Conservation (phyloP, 257 asterid species). For the Mitragyna speciosa region DNA sequence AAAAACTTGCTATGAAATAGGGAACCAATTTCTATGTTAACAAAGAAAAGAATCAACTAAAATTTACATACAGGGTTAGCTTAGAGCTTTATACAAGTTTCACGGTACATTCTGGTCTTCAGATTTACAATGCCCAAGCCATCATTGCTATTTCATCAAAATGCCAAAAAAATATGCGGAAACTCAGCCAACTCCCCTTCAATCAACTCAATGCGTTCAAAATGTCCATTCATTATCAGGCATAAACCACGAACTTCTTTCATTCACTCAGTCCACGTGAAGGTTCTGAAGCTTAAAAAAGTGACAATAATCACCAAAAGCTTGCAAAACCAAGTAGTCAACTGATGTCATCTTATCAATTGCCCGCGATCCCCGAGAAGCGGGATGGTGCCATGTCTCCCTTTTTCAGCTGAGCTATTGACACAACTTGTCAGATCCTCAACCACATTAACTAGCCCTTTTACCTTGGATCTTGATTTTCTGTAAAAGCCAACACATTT, state of each 20-base stretch:
- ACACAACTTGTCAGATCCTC: constrained; percentile 29
- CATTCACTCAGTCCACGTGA: constrained; percentile 3
- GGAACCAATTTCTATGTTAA: constrained; percentile 53
- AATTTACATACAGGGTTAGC: constrained; percentile 48
- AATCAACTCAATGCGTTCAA: constrained; percentile 11
- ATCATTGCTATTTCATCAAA: constrained; percentile 16
- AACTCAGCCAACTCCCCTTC: constrained; percentile 19
- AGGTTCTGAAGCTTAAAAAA: constrained; percentile 21
- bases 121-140: constrained; percentile 31
- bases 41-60: constrained; percentile 54
- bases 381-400: constrained; percentile 19
- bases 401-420: constrained; percentile 30
- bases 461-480: constrained; percentile 19
- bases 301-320: constrained; percentile 15
- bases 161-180: constrained; percentile 11
- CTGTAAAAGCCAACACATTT: constrained; percentile 29
- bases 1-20: constrained; percentile 23
- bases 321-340: constrained; percentile 12
- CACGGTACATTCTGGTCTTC: constrained; percentile 32
- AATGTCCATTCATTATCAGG: constrained; percentile 1
- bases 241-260: background rate
- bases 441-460: constrained; percentile 40
- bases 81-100: constrained; percentile 55
- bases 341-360: constrained; percentile 15
- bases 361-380: constrained; percentile 34